Conservation (phyloP, 2,329 filamentous ascomycete species). For the Cryphonectria radicalis region DNA sequence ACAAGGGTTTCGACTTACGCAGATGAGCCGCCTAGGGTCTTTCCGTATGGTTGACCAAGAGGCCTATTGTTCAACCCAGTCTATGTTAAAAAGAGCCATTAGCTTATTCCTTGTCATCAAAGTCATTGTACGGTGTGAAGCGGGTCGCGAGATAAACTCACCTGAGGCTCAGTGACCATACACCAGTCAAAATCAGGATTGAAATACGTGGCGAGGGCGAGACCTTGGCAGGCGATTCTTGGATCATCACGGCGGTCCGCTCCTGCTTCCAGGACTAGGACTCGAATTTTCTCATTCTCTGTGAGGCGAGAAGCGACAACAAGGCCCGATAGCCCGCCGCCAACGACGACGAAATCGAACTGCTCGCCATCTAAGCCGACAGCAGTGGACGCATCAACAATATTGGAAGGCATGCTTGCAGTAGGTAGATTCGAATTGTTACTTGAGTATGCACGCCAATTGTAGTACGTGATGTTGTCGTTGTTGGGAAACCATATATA, state of each 20-base stretch:
- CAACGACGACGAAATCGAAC: constrained; percentile 55
- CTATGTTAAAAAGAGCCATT: constrained; percentile 35
- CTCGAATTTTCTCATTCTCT: constrained; percentile 40
- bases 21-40: constrained; percentile 20
- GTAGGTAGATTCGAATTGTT: background rate
- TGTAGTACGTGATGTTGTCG: background rate
- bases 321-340: constrained; percentile 54
- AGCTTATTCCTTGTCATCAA: background rate
- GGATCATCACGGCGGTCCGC: constrained; percentile 41
- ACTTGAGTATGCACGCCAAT: background rate
- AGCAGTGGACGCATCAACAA: background rate
- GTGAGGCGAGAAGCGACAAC: constrained; percentile 49
- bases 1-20: constrained; percentile 1
- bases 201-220: constrained; percentile 39
- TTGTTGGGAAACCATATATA: background rate
- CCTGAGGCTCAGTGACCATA: constrained; percentile 36
- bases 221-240: constrained; percentile 43
- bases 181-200: constrained; percentile 48
- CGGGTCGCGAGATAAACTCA: background rate
- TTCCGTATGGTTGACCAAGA: constrained; percentile 19
- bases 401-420: constrained; percentile 9
- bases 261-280: constrained; percentile 47
- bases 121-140: background rate
- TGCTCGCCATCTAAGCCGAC: constrained; percentile 4
- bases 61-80: constrained; percentile 13